Percentiles rank a stretch among this genome's conserved stretches.
phyloP scores from a whole-genome alignment of 257 asterid species.

The Avicennia marina region DNA sequence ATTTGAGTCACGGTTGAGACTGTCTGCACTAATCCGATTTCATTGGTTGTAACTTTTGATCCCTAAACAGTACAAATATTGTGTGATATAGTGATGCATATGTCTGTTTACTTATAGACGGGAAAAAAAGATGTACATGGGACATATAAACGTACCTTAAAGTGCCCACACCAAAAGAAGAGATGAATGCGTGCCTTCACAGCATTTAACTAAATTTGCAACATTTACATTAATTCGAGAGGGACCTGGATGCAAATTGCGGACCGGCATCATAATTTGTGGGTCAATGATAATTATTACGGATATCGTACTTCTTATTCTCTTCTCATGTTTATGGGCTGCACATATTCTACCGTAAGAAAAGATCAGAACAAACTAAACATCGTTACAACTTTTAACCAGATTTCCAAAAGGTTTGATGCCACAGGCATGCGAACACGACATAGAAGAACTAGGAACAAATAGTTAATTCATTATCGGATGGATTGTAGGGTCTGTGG shows the following conservation, averaged over 20 bases:
- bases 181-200: background rate
- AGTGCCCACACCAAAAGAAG: too few species aligned
- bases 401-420: background rate
- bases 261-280: constrained; percentile 6
- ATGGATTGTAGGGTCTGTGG: constrained; percentile 24
- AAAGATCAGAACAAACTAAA: too few species aligned
- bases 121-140: too few species aligned
- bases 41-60: too few species aligned
- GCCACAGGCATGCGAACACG: too few species aligned
- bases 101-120: too few species aligned
- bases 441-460: constrained; percentile 30
- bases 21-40: too few species aligned
- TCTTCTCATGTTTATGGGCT: background rate
- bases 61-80: too few species aligned
- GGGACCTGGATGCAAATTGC: background rate
- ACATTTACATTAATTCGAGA: background rate
- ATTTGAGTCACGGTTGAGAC: too few species aligned
- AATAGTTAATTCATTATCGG: constrained; percentile 19
- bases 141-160: too few species aligned
- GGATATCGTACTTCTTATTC: background rate
- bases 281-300: constrained; percentile 6
- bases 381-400: too few species aligned
- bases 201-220: constrained; percentile 3
- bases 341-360: background rate
- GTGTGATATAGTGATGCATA: too few species aligned